Evolutionary conservation across 768 basidiomycete species (phyloP), one percentile per base, ranked within the genome.

Genomic region (Suillus weaverae): DNA sequence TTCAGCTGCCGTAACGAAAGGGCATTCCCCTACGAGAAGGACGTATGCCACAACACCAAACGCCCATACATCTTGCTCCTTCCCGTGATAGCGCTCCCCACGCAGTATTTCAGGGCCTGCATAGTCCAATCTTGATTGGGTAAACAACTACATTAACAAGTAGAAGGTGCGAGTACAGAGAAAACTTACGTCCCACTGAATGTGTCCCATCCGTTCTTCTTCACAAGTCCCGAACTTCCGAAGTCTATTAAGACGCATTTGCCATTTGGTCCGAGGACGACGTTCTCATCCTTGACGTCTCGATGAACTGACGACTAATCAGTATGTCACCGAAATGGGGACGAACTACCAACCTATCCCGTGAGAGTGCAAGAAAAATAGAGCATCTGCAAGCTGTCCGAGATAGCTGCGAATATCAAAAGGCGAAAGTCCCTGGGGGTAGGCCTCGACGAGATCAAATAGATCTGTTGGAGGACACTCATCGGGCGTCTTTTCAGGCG

Each of bases 51-150:
- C 94, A 30, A 99, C 95, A 16, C 97, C 97, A 66, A 97, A 92
- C 0, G 97, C 97, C 96, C 97, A 99, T 3, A 98, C 92, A 70
- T 99, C 97, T 77, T 98, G 96, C 74, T 97, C 95, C 73, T 95
- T 96, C 41, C 97, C 97, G 68, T 91, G 85, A 75, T 99, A 99
- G 59, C 92, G 86, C 74, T 97, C 95, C 4, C 97, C 97, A 20
- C 94, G 89, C 36, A 99, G 79, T 63, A 99, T 99, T 76, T 99
- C 97, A 44, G 97, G 97, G 10, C 92, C 94, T 18, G 97, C 97
- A 73, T 98, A 99, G 76, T 97, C 95, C 70, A 95, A 80, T 20
- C 93, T 94, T 66, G 60, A 61, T 64, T 59, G 51, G 48, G 61
- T 36, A 64, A 61, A 66, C 38, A 22, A 69, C 62, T 68, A 68